Base-by-base conservation (phyloP, 345 rosid species). In the Hibiscus mutabilis region DNA sequence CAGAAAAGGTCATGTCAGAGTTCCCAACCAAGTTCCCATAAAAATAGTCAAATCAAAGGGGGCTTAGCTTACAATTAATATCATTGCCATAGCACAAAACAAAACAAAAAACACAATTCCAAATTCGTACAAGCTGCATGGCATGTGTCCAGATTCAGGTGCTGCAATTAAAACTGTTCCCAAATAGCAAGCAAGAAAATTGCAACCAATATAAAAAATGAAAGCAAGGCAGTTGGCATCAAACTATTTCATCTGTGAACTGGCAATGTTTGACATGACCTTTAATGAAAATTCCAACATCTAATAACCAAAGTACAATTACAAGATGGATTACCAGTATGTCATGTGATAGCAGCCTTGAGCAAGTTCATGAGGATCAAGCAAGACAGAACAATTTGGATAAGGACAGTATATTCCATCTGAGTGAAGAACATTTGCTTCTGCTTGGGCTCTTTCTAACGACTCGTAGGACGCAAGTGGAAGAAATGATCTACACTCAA, bases 341-440 rank as follows among this genome's bases (percentile, higher is more conserved):
- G 97, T 92, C 93, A 95, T 90, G 85, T 90, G 99, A 79, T 90
- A 80, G 84, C 99, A 95, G 74, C 99, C 97, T 64, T 90, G 97
- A 25, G 86, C 74, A 47, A 90, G 99, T 79, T 95, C 97, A 18
- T 59, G 86, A 24, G 90, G 87, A 79, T 95, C 97, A 59, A 95
- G 81, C 78, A 95, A 70, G 78, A 79, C 84, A 9, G 99, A 89
- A 82, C 99, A 95, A 74, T 88, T 84, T 9, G 97, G 85, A 80
- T 85, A 92, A 6, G 99, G 97, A 65, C 99, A 95, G 81, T 89
- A 92, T 37, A 95, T 88, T 86, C 87, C 85, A 62, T 84, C 90
- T 8, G 80, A 87, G 63, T 63, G 80, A 68, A 79, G 81, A 72
- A 78, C 69, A 71, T 86, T 78, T 53, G 87, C 94, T 86, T 92